These are phyloP conservation scores for Spirogloea muscicola DNA, from an alignment of 139 green algal species.

Conservation along the genomic window DNA sequence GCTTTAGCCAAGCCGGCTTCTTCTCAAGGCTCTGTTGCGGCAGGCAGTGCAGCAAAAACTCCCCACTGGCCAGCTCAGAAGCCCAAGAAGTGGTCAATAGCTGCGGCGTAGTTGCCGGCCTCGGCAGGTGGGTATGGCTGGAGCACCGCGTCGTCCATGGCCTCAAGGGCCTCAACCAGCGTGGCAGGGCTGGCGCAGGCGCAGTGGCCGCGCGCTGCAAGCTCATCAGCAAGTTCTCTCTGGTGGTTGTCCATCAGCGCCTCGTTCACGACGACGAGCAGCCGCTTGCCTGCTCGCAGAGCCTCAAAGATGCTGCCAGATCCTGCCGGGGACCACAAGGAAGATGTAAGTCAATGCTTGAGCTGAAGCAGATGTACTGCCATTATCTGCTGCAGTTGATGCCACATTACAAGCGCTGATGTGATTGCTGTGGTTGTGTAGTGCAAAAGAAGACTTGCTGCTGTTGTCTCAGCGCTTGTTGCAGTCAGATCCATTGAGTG, in stretches of 20 bases:
- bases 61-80: too few species aligned
- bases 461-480: background rate
- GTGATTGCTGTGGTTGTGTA: background rate
- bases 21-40: too few species aligned
- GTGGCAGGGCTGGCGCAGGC: slow-evolving; percentile 9
- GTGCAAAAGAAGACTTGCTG: background rate
- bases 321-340: slow-evolving; percentile 10
- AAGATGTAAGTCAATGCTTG: background rate
- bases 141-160: background rate
- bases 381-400: background rate
- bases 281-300: slow-evolving; percentile 15
- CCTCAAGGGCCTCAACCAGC: slow-evolving; percentile 4
- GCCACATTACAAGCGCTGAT: background rate
- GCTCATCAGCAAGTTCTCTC: slow-evolving; percentile 30
- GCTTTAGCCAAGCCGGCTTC: too few species aligned
- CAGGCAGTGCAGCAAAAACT: too few species aligned
- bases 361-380: background rate
- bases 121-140: slow-evolving; percentile 16
- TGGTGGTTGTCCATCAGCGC: slow-evolving; percentile 56
- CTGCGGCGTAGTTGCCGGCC: background rate
- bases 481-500: background rate
- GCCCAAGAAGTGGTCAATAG: slow-evolving; percentile 12
- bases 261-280: slow-evolving; percentile 54
- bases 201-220: slow-evolving; percentile 11
- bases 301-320: slow-evolving; percentile 54